Evolutionary conservation across 2,329 filamentous ascomycete species (phyloP), one percentile per base, ranked within the genome.

Genomic region (Coniochaeta sp.): DNA sequence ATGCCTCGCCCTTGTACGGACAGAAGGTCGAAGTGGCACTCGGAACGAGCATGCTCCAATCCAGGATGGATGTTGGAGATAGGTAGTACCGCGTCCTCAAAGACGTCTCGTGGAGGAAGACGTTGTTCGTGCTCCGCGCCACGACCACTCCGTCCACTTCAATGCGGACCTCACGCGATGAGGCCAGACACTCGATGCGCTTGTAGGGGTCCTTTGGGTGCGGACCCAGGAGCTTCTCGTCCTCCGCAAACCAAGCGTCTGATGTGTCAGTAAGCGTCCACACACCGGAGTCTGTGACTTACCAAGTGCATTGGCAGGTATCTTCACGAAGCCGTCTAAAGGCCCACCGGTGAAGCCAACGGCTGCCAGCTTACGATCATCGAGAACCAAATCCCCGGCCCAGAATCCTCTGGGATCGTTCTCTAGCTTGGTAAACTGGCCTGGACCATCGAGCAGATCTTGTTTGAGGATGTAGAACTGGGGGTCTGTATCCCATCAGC

Each of bases 161-260:
- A 32, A 87, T 69, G 10, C 75, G 69, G 30, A 87, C 63, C 1
- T 65, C 64, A 1, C 83, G 76, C 1, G 71, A 69, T 0, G 81
- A 85, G 1, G 70, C 69, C 5, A 87, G 63, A 24, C 82, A 76
- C 52, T 86, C 83, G 54, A 87, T 69, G 12, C 84, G 75, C 57
- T 83, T 84, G 67, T 79, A 86, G 0, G 83, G 84, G 51, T 87
- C 83, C 56, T 85, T 86, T 0, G 83, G 83, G 53, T 87, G 84
- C 0, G 58, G 49, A 7, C 61, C 64, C 0, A 69, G 65, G 27
- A 70, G 58, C 31, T 60, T 65, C 20, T 65, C 62, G 50, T 72
- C 68, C 7, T 71, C 63, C 0, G 61, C 61, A 55, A 74, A 77
- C 55, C 71, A 69, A 1, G 60, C 59, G 42, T 66, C 64, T 48